Evolutionary conservation across 495 filamentous ascomycete genomes (phyloP).

Genomic region (Neurospora sp.): DNA sequence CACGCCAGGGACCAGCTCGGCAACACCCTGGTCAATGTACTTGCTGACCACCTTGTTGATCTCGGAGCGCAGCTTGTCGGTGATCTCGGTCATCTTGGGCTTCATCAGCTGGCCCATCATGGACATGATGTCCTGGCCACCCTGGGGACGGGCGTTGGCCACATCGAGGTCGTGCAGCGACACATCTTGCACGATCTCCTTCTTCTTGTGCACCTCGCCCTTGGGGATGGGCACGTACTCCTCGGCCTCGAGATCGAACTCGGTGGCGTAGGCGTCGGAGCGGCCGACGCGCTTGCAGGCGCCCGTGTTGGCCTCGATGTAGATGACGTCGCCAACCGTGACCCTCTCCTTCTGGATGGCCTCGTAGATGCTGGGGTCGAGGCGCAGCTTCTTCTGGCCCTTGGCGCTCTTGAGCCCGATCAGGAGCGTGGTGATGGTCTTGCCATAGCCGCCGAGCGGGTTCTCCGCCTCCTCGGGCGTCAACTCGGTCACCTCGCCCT

Average conservation of each 20-base stretch:
- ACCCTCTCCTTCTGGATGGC: slow-evolving; percentile 97
- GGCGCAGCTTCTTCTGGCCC: slow-evolving; percentile 90
- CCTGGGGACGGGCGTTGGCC: slow-evolving; percentile 88
- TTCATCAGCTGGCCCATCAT: slow-evolving; percentile 99
- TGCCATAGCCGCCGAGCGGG: slow-evolving; percentile 88
- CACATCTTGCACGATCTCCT: slow-evolving; percentile 99
- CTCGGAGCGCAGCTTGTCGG: slow-evolving; percentile 86
- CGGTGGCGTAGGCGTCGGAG: slow-evolving; percentile 91
- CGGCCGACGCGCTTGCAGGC: slow-evolving; percentile 93
- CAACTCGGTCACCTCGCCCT: slow-evolving; percentile 91
- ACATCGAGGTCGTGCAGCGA: slow-evolving; percentile 94
- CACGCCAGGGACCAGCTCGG: slow-evolving; percentile 92
- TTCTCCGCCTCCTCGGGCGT: slow-evolving; percentile 98
- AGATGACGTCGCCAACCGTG: slow-evolving; percentile 91
- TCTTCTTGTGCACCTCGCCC: slow-evolving; percentile 98
- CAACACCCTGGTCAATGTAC: slow-evolving; percentile 97
- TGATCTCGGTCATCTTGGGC: slow-evolving; percentile 97
- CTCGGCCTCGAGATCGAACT: slow-evolving; percentile 96
- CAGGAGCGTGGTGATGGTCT: slow-evolving; percentile 83
- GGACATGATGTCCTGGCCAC: slow-evolving; percentile 97
- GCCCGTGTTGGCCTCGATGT: slow-evolving; percentile 97
- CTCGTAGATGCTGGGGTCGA: slow-evolving; percentile 97
- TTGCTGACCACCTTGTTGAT: slow-evolving; percentile 98
- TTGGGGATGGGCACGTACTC: slow-evolving; percentile 98
- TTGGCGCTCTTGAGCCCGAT: slow-evolving; percentile 84